Base-by-base conservation (phyloP, 192 early-diverging fungal genomes). In the Linnemannia exigua region DNA sequence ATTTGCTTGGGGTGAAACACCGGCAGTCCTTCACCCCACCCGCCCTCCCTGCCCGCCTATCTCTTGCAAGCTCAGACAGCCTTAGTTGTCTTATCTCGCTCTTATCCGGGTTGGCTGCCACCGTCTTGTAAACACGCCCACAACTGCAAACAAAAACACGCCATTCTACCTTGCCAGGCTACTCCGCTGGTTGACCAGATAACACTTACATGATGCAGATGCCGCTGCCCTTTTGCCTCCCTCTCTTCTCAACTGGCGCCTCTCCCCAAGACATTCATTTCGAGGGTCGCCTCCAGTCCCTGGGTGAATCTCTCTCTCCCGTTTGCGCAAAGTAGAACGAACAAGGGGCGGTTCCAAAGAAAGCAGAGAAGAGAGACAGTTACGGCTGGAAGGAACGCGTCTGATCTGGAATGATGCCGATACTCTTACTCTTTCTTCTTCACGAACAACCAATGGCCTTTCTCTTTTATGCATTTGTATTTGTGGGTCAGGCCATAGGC, bases 371-470 rank as follows among this genome's bases (percentile, higher is more conserved):
- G n/a, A n/a, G n/a, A n/a, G n/a, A n/a, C n/a, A n/a, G n/a, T n/a
- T n/a, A n/a, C n/a, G n/a, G n/a, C n/a, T n/a, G n/a, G 35, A 19
- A 25, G 7, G 33, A 38, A 69, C 63, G 74, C 75, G 66, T 76
- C 33, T n/a, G 63, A 76, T 76, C 75, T 31, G 38, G 75, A 77
- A 77, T 51, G 17, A 69, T 35, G 44, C 75, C 35, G 38, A 75
- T 31, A 38, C 35, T 6, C 9, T 44, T 44, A 44, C 41, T 9
- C 9, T 44, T 44, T 44, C 9, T 44, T 44, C 41, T 44, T 44
- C 41, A 48, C n/a, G 28, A 47, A 50, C 14, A 44, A 31, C 25
- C 25, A 35, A 37, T 17, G 17, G 7, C 36, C 31, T 3, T n/a
- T 37, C 44, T 35, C 8, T 41, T 9, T 48, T 72, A 17, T 50